These are phyloP conservation scores for Suillus bovinus DNA, from an alignment of 768 basidiomycete species.

Conservation along the genomic window DNA sequence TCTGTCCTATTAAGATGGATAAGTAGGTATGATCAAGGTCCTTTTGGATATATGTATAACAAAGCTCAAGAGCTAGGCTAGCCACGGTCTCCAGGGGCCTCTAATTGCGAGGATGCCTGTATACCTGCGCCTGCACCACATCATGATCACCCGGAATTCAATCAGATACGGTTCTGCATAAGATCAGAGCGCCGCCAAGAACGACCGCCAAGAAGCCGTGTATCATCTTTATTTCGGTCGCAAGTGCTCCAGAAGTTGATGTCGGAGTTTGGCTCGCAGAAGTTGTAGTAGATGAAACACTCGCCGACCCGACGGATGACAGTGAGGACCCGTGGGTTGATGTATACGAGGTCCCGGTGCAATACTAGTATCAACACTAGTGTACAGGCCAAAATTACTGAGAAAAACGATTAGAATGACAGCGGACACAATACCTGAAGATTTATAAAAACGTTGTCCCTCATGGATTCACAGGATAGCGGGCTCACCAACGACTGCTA, in stretches of 20 bases:
- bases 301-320: neutral
- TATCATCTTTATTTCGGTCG: neutral
- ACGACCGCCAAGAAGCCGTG: neutral
- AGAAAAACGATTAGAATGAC: constrained; percentile 53
- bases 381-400: constrained; percentile 50
- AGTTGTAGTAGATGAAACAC: neutral
- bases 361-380: constrained; percentile 12
- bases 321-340: neutral
- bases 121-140: neutral
- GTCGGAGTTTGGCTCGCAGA: constrained; percentile 3
- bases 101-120: neutral
- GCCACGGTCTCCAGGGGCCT: neutral
- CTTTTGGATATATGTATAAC: neutral
- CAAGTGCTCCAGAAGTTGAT: constrained; percentile 7
- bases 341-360: neutral
- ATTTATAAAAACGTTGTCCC: neutral
- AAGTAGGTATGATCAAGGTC: too few relatives aligned
- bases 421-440: constrained; percentile 48
- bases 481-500: constrained; percentile 49
- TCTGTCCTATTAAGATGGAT: neutral
- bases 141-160: too few relatives aligned
- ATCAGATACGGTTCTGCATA: constrained; percentile 8
- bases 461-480: neutral
- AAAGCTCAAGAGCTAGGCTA: neutral
- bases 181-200: neutral